Percentiles rank a stretch among this genome's conserved stretches.
Conservation (phyloP, 1,284 basidiomycete species). For the Pulveroboletus ridleyi region DNA sequence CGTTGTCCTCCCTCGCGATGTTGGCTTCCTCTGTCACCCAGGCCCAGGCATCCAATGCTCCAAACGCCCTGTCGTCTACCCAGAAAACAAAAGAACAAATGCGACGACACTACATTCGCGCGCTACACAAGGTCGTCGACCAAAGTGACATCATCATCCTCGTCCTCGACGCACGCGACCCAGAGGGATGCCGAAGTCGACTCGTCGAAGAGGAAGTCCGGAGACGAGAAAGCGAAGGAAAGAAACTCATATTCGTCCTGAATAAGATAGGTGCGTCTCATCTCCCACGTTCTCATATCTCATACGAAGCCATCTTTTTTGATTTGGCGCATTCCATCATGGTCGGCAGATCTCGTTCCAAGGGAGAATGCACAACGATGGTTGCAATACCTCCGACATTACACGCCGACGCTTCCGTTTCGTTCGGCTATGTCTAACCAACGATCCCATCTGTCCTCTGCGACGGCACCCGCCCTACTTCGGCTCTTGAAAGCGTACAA, state of each 20-base stretch:
- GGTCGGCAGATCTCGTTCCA: constrained; percentile 82
- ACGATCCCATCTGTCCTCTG: constrained; percentile 78
- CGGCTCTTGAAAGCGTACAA: constrained; percentile 94
- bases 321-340: constrained; percentile 1
- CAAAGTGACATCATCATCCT: constrained; percentile 91
- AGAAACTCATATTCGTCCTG: constrained; percentile 88
- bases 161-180: constrained; percentile 92
- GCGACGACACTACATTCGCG: constrained; percentile 74
- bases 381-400: constrained; percentile 90
- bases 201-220: constrained; percentile 93
- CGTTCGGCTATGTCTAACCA: constrained; percentile 87
- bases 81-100: constrained; percentile 72
- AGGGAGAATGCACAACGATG: constrained; percentile 89
- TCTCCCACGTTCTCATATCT: background rate
- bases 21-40: constrained; percentile 46
- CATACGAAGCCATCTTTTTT: background rate
- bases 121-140: constrained; percentile 92
- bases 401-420: constrained; percentile 95
- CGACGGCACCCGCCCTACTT: constrained; percentile 83
- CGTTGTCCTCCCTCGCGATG: constrained; percentile 61
- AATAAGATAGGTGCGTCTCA: constrained; percentile 88
- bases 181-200: constrained; percentile 86
- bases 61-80: constrained; percentile 30
- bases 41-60: constrained; percentile 40
- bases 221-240: constrained; percentile 83